Evolutionary conservation across 1,284 basidiomycete species (phyloP), one percentile per base, ranked within the genome.

Genomic region (Apiotrichum siamense): DNA sequence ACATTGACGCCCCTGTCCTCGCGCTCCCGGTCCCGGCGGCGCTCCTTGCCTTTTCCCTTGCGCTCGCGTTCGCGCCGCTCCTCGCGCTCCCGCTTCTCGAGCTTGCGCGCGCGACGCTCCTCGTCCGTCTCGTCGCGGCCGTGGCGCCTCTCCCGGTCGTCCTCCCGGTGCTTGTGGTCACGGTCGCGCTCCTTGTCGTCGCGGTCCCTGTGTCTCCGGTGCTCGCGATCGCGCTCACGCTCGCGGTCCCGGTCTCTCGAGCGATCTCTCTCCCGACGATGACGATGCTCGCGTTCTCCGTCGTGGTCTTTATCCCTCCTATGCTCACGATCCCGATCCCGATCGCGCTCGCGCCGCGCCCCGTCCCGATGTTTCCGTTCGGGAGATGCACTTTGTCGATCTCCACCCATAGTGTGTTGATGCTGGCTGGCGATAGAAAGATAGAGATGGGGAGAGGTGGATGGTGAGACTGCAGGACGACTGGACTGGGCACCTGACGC

Each of bases 1-100:
- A 85, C 80, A 17, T 60, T 54, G n/a, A 69, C 37, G 0, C 60
- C 62, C n/a, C n/a, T n/a, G n/a, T 55, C 59, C 12, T 41, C 57
- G 43, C 51, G 35, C 74, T 55, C 50, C 52, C 47, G 58, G 54
- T 81, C 81, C 64, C 80, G 33, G 40, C 44, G 42, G 10, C 46
- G 40, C 42, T 46, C 60, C 7, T n/a, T n/a, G n/a, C n/a, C n/a
- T n/a, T n/a, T n/a, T n/a, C n/a, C n/a, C n/a, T n/a, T n/a, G n/a
- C 58, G 57, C 39, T 49, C 45, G 20, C 21, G 21, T 43, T 51
- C 61, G 15, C 58, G 54, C 26, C 48, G 46, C n/a, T 61, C 60
- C 35, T 57, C 55, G 23, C 44, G 60, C 53, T 54, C 57, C 26
- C 49, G 20, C 27, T 39, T 21, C 21, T 44, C 44, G 23, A 51